Evolutionary conservation across 106 monocot genomes (phyloP).

Genomic region (Dactylorhiza incarnata): DNA sequence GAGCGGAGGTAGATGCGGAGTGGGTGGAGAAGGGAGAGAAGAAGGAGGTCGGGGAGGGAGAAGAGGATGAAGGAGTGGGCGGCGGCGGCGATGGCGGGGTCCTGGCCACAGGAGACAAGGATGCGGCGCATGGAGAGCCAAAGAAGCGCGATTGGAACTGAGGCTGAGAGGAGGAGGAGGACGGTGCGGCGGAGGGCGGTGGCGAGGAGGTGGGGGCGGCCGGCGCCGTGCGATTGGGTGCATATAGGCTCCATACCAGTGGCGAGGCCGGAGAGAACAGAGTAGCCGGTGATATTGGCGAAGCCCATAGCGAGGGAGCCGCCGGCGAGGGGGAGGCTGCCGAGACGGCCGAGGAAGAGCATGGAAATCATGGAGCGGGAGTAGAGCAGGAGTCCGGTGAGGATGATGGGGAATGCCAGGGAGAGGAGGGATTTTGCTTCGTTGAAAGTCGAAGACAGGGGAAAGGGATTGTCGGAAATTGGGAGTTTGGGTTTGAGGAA

Average conservation of each 20-base stretch:
- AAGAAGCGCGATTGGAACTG: slow-evolving; percentile 29
- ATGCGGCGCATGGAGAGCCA: slow-evolving; percentile 34
- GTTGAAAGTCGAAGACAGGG: background rate
- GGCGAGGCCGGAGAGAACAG: slow-evolving; percentile 81
- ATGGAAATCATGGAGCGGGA: slow-evolving; percentile 71
- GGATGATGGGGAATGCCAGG: slow-evolving; percentile 40
- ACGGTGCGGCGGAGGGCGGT: slow-evolving; percentile 24
- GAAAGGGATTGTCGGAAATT: background rate
- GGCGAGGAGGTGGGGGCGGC: slow-evolving; percentile 7
- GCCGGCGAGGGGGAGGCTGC: slow-evolving; percentile 62
- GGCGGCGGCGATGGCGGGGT: slow-evolving; percentile 20
- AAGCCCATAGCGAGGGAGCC: slow-evolving; percentile 80
- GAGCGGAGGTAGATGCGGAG: slow-evolving; percentile 41
- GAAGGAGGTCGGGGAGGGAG: slow-evolving; percentile 45
- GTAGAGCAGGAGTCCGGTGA: slow-evolving; percentile 64
- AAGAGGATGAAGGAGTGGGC: slow-evolving; percentile 31
- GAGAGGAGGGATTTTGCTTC: slow-evolving; percentile 30
- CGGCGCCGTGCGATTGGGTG: slow-evolving; percentile 66
- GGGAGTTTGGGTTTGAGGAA: background rate
- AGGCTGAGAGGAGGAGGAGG: slow-evolving; percentile 29
- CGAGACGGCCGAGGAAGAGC: slow-evolving; percentile 75
- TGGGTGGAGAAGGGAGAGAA: slow-evolving; percentile 40
- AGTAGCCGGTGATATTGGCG: slow-evolving; percentile 93
- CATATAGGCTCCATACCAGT: slow-evolving; percentile 92
- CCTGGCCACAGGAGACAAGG: slow-evolving; percentile 33